phyloP scores from a whole-genome alignment of 2,329 filamentous ascomycete species.

The Botrytis fabae region DNA sequence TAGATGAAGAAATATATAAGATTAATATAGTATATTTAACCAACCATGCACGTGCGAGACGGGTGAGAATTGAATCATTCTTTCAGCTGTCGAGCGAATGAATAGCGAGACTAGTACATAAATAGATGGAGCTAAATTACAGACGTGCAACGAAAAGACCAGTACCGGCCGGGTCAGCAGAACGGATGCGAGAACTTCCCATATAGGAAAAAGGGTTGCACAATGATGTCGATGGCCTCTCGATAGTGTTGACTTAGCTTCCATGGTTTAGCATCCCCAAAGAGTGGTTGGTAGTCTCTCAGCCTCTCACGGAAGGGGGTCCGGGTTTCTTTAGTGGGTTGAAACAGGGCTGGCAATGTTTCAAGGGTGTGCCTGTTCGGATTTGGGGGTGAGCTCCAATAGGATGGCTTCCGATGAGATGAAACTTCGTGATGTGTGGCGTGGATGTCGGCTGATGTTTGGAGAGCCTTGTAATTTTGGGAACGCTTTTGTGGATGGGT shows the following conservation, averaged over 20 bases:
- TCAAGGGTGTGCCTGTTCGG: neutral
- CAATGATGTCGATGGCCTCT: neutral
- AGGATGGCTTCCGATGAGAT: neutral
- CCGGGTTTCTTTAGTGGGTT: neutral
- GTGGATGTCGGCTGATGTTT: neutral
- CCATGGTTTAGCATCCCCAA: neutral
- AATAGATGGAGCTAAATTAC: conserved; percentile 22
- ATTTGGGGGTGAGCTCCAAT: neutral
- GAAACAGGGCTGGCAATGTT: conserved; percentile 2
- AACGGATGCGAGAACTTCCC: conserved; percentile 2
- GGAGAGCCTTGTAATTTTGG: neutral
- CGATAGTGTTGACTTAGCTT: conserved; percentile 4
- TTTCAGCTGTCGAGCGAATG: neutral
- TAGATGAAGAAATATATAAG: conserved; percentile 26
- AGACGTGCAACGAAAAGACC: conserved; percentile 25
- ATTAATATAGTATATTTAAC: neutral
- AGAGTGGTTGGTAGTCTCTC: neutral
- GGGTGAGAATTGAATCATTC: neutral
- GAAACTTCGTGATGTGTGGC: neutral
- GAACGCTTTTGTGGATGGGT: neutral
- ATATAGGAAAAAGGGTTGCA: neutral
- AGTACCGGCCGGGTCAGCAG: neutral
- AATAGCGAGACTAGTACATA: conserved; percentile 11
- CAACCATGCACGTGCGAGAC: neutral
- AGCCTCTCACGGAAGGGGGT: neutral